These are phyloP conservation scores for Coemansia biformis DNA, from an alignment of 192 early-diverging fungal genomes.

Conservation along the genomic window DNA sequence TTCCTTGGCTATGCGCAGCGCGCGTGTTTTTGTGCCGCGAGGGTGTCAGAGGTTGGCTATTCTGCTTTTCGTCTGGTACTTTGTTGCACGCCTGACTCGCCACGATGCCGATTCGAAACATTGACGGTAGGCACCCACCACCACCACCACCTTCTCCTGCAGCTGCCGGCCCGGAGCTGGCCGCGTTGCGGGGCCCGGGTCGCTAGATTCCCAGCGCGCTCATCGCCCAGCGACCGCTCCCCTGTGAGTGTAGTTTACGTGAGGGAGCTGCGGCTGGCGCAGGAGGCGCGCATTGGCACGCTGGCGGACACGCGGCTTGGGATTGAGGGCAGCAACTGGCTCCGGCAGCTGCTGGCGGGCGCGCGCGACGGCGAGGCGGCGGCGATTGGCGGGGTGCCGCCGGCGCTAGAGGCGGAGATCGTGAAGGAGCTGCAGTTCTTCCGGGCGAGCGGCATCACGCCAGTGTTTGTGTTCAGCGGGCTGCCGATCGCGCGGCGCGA, in stretches of 20 bases:
- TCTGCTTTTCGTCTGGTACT: no score
- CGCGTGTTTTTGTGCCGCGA: no score
- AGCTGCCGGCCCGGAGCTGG: no score
- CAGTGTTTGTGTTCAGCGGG: constrained; percentile 74
- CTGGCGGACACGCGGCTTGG: constrained; percentile 67
- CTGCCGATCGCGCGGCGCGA: constrained; percentile 65
- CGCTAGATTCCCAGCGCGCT: no score
- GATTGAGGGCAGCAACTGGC: constrained; percentile 77
- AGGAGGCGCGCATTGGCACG: constrained; percentile 53
- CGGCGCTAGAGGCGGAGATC: constrained; percentile 54
- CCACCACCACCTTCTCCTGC: no score
- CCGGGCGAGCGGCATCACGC: constrained; percentile 56
- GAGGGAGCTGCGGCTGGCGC: constrained; percentile 56
- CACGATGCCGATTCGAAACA: constrained; percentile 48
- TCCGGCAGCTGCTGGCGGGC: constrained; percentile 57
- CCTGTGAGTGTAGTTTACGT: constrained; percentile 18
- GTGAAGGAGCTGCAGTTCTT: constrained; percentile 62
- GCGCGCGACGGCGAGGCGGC: constrained; percentile 56
- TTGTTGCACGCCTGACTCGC: no score
- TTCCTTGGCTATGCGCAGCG: no score
- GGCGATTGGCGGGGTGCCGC: constrained; percentile 65
- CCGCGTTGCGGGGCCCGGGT: no score
- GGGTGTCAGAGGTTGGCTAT: no score
- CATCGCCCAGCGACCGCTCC: no score
- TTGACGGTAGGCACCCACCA: constrained; percentile 35